Evolutionary conservation across 345 rosid genomes (phyloP).

Genomic region (Murraya koenigii): DNA sequence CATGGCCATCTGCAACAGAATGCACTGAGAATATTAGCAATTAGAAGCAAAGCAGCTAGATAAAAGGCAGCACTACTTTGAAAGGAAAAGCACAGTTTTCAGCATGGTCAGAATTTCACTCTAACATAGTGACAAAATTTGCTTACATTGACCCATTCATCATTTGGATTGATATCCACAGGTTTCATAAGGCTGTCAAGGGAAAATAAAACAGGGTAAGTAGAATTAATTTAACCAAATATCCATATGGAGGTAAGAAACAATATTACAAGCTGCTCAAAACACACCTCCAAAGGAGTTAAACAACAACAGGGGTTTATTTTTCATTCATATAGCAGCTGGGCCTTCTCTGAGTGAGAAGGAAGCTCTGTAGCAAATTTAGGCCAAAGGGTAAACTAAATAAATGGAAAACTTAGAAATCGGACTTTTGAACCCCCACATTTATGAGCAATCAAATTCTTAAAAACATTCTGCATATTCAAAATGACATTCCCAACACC

Average conservation of each 20-base stretch:
- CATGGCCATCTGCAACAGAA: conserved; percentile 77
- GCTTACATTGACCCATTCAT: conserved; percentile 97
- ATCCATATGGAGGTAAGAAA: background rate
- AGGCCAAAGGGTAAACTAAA: background rate
- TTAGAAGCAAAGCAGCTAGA: conserved; percentile 5
- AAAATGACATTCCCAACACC: conserved; percentile 5
- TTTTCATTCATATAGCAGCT: background rate
- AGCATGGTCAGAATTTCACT: background rate
- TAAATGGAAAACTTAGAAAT: background rate
- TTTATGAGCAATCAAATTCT: background rate
- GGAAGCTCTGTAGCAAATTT: background rate
- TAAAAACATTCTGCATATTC: background rate
- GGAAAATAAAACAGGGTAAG: conserved; percentile 25
- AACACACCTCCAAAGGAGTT: background rate
- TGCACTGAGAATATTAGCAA: conserved; percentile 3
- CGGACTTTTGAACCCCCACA: background rate
- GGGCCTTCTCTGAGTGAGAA: background rate
- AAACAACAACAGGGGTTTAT: background rate
- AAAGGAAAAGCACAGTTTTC: conserved; percentile 9
- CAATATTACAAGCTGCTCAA: background rate
- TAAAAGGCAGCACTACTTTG: conserved; percentile 4
- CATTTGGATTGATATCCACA: conserved; percentile 87
- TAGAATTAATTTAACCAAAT: conserved; percentile 10
- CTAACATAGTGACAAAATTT: background rate
- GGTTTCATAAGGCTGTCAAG: conserved; percentile 78